phyloP scores from a whole-genome alignment of 176 grass and related monocot species.

The Zea mays region Zm-B73-REFERENCE-NAM-5.0 NC_050096.1:176855001-176855500 shows the following conservation, averaged over 20 bases:
- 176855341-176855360: too few relatives aligned
- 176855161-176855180: conserved; percentile 22
- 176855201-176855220: conserved; percentile 83
- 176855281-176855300: too few relatives aligned
- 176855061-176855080: background rate
- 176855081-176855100: conserved; percentile 12
- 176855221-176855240: conserved; percentile 70
- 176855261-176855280: too few relatives aligned
- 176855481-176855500: too few relatives aligned
- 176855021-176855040: background rate
- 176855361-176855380: too few relatives aligned
- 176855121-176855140: conserved; percentile 20
- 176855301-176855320: too few relatives aligned
- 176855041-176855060: background rate
- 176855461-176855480: conserved; percentile 98
- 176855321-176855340: too few relatives aligned
- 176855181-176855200: conserved; percentile 40
- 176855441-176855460: conserved; percentile 88
- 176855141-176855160: conserved; percentile 13
- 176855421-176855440: conserved; percentile 74
- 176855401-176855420: conserved; percentile 78
- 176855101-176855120: conserved; percentile 13
- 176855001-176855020: background rate
- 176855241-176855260: conserved; percentile 70
- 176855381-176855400: conserved; percentile 32